Base-by-base conservation (phyloP, 2,329 filamentous ascomycete species). In the Pseudogymnoascus sp. region DNA sequence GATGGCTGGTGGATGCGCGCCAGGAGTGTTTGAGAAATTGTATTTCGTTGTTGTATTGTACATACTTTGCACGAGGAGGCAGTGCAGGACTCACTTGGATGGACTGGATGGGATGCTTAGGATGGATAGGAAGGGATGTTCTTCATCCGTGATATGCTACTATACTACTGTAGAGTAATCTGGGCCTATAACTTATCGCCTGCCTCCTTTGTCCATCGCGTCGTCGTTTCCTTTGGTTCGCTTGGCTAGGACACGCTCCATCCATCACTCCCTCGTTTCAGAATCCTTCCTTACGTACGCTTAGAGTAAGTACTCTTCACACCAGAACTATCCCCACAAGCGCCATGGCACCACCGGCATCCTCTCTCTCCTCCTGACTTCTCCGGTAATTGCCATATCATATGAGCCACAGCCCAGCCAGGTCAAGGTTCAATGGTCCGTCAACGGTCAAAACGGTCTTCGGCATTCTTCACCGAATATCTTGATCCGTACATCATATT, bases 1-100 rank as follows among this genome's bases (percentile, higher is more conserved):
- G 45, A 51, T 51, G 45, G 45, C 45, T 51, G 51, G 51, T 54
- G 14, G 26, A 54, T 16, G 26, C 11, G 26, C 47, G 51, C 51
- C 29, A 57, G 51, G 51, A 34, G 51, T 57, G 51, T 57, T 57
- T 57, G 26, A 57, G 51, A 57, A 34, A 31, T 57, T 57, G 47
- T 31, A 16, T 54, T 54, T 54, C 14, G 10, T 10, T 2, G 31
- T 34, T 21, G 21, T 21, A 21, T 21, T 21, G 21, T 21, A 21
- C 21, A 21, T 21, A 21, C 21, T 21, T 21, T 21, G 21, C 21
- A 21, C 21, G 21, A 21, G 21, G 21, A 21, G 21, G 21, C 21
- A 21, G 21, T 21, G 21, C 21, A 21, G 21, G 21, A 21, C 21
- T 21, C 21, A 21, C 21, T 21, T 21, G 3, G 21, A 21, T 21